phyloP scores from a whole-genome alignment of 2,329 filamentous ascomycete species.

The Macrophomina phaseolina region DNA sequence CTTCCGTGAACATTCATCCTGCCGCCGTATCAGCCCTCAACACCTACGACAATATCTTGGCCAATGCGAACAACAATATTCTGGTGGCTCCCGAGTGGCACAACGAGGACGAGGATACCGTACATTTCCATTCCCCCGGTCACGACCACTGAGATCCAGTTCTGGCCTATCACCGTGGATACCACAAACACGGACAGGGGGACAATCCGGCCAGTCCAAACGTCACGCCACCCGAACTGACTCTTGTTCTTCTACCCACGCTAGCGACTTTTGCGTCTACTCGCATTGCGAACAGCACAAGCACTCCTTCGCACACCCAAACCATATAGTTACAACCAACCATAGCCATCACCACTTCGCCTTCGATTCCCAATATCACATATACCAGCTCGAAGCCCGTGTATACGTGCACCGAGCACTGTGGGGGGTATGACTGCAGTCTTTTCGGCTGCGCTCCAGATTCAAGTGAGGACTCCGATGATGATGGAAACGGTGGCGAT shows the following conservation, averaged over 20 bases:
- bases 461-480: no score
- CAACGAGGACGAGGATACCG: not conserved
- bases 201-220: slow-evolving; percentile 7
- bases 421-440: not conserved
- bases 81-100: not conserved
- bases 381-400: not conserved
- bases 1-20: slow-evolving; percentile 29
- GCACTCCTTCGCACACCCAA: not conserved
- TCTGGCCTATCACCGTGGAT: slow-evolving; percentile 27
- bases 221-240: not conserved
- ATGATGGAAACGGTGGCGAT: no score
- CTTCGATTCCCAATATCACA: slow-evolving; percentile 5
- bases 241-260: not conserved
- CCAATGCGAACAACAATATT: slow-evolving; percentile 22
- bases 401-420: slow-evolving; percentile 7
- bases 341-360: not conserved
- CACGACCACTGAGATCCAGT: slow-evolving; percentile 25
- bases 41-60: slow-evolving; percentile 27
- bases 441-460: slow-evolving; percentile 6
- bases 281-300: not conserved
- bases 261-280: not conserved
- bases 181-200: not conserved
- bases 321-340: not conserved
- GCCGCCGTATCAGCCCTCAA: slow-evolving; percentile 17
- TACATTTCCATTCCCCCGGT: slow-evolving; percentile 21